These are phyloP conservation scores for Cryptosporidium viatorum DNA, from an alignment of 169 alveolate genomes.

Conservation along the genomic window DNA sequence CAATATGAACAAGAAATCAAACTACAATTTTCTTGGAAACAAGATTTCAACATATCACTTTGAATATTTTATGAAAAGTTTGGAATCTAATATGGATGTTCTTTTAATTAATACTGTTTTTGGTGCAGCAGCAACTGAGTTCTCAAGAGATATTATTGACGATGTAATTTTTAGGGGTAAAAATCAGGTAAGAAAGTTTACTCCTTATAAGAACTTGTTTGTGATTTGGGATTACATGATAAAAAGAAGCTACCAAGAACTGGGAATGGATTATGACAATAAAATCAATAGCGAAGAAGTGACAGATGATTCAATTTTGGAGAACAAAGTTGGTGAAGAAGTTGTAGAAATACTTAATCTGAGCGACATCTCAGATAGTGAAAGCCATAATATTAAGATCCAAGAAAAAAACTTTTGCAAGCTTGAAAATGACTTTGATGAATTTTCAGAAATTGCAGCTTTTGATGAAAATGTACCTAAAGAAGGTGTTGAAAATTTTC, in stretches of 20 bases:
- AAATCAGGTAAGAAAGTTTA: slow-evolving; percentile 41
- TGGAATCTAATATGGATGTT: slow-evolving; percentile 73
- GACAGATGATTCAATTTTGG: slow-evolving; percentile 10
- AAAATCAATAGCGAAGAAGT: not conserved
- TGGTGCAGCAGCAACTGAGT: slow-evolving; percentile 76
- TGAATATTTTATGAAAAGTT: slow-evolving; percentile 48
- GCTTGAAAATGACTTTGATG: slow-evolving; percentile 47
- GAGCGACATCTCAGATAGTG: slow-evolving; percentile 34
- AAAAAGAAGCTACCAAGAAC: slow-evolving; percentile 61
- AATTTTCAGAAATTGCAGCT: slow-evolving; percentile 37
- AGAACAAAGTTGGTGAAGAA: slow-evolving; percentile 55
- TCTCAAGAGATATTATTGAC: slow-evolving; percentile 59
- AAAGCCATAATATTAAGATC: slow-evolving; percentile 17
- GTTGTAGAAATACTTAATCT: not conserved
- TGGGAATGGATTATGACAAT: slow-evolving; percentile 47
- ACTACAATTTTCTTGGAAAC: slow-evolving; percentile 28
- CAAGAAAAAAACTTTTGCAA: slow-evolving; percentile 4
- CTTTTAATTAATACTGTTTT: slow-evolving; percentile 38
- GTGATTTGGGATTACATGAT: slow-evolving; percentile 52
- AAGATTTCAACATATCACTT: slow-evolving; percentile 16
- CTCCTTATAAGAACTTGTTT: slow-evolving; percentile 44
- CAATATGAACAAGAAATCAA: slow-evolving; percentile 40
- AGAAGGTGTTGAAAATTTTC: not conserved
- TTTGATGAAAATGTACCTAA: slow-evolving; percentile 8
- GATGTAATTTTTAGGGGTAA: slow-evolving; percentile 52